Percentiles rank a stretch among this genome's conserved stretches.
Evolutionary conservation across 1,284 basidiomycete species (phyloP).

Genomic region (Ustilago cynodontis): DNA sequence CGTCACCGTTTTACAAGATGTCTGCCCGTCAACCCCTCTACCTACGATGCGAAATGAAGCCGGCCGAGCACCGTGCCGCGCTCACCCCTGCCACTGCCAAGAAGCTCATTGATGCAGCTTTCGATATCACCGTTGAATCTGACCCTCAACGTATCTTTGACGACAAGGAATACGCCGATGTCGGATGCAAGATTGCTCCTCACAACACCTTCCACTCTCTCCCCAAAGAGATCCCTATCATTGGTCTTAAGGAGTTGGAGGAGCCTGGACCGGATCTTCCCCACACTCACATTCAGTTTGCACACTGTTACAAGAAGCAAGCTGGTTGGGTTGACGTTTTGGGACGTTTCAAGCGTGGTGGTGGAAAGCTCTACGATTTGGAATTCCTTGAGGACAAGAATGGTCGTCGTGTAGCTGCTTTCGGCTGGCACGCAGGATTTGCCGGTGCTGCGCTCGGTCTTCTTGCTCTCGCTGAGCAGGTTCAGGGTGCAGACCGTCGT

Average conservation of each 20-base stretch:
- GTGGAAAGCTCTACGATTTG: slow-evolving; percentile 92
- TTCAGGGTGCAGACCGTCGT: slow-evolving; percentile 38
- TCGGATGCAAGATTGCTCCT: slow-evolving; percentile 87
- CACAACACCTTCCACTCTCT: slow-evolving; percentile 91
- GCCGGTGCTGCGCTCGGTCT: slow-evolving; percentile 95
- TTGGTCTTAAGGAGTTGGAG: slow-evolving; percentile 93
- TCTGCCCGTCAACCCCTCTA: slow-evolving; percentile 61
- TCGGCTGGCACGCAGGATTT: slow-evolving; percentile 98
- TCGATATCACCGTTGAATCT: slow-evolving; percentile 90
- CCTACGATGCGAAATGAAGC: slow-evolving; percentile 68
- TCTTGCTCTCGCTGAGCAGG: slow-evolving; percentile 78
- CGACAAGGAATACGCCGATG: slow-evolving; percentile 81
- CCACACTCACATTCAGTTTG: slow-evolving; percentile 96
- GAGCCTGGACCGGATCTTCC: slow-evolving; percentile 72
- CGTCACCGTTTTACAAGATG: background rate
- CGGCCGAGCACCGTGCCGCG: slow-evolving; percentile 85
- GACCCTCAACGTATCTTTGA: slow-evolving; percentile 96
- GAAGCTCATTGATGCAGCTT: slow-evolving; percentile 88
- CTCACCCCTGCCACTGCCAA: slow-evolving; percentile 93
- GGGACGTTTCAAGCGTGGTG: slow-evolving; percentile 85
- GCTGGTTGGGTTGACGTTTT: slow-evolving; percentile 92
- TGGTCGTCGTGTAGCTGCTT: slow-evolving; percentile 95
- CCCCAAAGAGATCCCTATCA: slow-evolving; percentile 82
- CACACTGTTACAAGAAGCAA: slow-evolving; percentile 98
- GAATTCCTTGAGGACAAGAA: slow-evolving; percentile 91